Conservation (phyloP, 2,329 filamentous ascomycete genomes). For the Septoria linicola region DNA sequence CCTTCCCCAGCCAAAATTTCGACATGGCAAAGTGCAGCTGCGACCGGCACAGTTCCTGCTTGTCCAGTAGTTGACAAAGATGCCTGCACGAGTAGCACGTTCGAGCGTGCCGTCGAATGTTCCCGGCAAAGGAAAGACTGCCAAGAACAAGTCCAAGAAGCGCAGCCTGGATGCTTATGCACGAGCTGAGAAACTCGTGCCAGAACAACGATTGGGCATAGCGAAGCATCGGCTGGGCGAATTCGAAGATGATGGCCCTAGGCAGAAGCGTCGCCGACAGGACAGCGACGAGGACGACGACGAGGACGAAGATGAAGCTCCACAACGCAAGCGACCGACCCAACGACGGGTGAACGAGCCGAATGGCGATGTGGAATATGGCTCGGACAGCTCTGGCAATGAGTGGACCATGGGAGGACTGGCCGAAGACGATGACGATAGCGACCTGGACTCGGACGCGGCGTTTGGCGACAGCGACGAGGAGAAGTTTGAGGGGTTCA, state of each 20-base stretch:
- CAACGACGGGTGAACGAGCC: constrained; percentile 29
- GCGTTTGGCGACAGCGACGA: constrained; percentile 88
- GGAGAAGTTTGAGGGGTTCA: constrained; percentile 76
- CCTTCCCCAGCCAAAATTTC: constrained; percentile 21
- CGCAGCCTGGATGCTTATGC: constrained; percentile 62
- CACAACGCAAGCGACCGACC: constrained; percentile 36
- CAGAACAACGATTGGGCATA: constrained; percentile 55
- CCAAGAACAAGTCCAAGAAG: constrained; percentile 50
- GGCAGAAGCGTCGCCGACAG: constrained; percentile 45
- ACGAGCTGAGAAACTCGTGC: constrained; percentile 58
- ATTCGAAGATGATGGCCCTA: constrained; percentile 47
- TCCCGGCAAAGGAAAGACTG: constrained; percentile 35
- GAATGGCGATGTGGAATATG: constrained; percentile 61
- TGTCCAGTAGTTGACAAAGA: constrained; percentile 30
- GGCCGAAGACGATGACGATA: constrained; percentile 65
- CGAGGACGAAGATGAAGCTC: constrained; percentile 40
- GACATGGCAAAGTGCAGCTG: too few relatives aligned
- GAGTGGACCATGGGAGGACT: constrained; percentile 73
- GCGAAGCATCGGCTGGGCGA: constrained; percentile 60
- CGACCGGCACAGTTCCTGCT: not conserved
- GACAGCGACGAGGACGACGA: constrained; percentile 52
- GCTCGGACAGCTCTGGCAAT: constrained; percentile 82
- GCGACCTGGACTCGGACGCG: constrained; percentile 71
- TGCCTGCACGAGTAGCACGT: constrained; percentile 49
- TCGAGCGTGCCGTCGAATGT: constrained; percentile 30